Evolutionary conservation across 2,329 filamentous ascomycete species (phyloP), one percentile per base, ranked within the genome.

Genomic region (Exophiala sp.): DNA sequence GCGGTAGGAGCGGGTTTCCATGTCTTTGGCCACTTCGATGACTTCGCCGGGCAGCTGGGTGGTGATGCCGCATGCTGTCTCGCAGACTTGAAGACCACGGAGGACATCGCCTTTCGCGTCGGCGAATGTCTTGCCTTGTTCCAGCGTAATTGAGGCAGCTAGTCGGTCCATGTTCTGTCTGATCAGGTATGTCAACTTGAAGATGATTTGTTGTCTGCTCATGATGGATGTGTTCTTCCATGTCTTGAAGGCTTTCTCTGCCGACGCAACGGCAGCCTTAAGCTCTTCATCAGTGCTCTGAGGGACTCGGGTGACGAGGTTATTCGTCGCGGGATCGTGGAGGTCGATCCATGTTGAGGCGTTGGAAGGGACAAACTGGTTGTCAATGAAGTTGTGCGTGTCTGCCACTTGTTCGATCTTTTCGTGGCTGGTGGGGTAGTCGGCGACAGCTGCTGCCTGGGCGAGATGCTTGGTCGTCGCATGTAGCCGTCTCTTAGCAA

Each of bases 21-120:
- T 86, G 63, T 86, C 83, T 74, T 86, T 85, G 34, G 79, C 78
- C n/a, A 86, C 83, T 69, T 86, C 83, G 33, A 86, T 73, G n/a
- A 86, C 79, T 69, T 86, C 82, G 34, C 83, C 83, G 7, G 79
- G 79, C 65, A 86, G 73, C 68, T 86, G 83, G 1, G 81, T 84
- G 2, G 83, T 84, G 66, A 86, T 86, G 42, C 83, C 83, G 63
- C 83, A 86, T 32, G 83, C 81, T 5, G 81, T 85, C 72, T 86
- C 83, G 5, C 83, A 83, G 38, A 86, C 83, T 70, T 86, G 83
- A 55, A 86, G 71, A 57, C 83, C 83, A 65, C 83, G 78, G 32
- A 86, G 76, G 41, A 86, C 83, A 69, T 86, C 83, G 54, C 83
- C 83, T 65, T 74, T 79, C n/a, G 83, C 83, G 70, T 86, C 83